Conservation (phyloP, 768 basidiomycete species). For the Auricularia sp. region DNA sequence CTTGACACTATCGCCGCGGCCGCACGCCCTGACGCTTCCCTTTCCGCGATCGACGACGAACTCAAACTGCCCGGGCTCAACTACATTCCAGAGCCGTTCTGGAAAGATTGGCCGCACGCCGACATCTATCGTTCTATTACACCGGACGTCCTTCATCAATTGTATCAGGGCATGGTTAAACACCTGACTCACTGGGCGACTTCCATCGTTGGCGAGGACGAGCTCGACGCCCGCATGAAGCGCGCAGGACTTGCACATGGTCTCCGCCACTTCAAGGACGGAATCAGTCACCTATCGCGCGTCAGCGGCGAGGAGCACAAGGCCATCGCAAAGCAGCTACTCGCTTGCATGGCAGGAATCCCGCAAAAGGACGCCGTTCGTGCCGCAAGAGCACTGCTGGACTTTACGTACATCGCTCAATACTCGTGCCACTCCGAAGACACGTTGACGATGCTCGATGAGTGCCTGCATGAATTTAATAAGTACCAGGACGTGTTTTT, state of each 20-base stretch:
- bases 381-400: constrained; percentile 23
- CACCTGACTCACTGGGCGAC: constrained; percentile 9
- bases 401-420: constrained; percentile 32
- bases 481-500: constrained; percentile 28
- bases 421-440: constrained; percentile 22
- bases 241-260: constrained; percentile 6
- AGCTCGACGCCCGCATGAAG: constrained; percentile 8
- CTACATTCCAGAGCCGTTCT: constrained; percentile 11
- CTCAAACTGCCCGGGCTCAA: not conserved
- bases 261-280: constrained; percentile 9
- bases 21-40: not conserved
- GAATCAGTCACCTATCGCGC: constrained; percentile 9
- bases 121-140: constrained; percentile 13
- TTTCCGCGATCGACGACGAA: not conserved
- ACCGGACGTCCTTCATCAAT: constrained; percentile 15
- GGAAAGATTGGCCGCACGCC: constrained; percentile 6
- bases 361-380: constrained; percentile 21
- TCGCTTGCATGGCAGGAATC: not conserved
- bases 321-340: constrained; percentile 11
- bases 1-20: not conserved
- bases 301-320: constrained; percentile 9
- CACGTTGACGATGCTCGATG: constrained; percentile 21
- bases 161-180: constrained; percentile 10
- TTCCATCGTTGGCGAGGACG: not conserved
- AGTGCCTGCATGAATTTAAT: constrained; percentile 26